Evolutionary conservation across 2,329 filamentous ascomycete species (phyloP), one percentile per base, ranked within the genome.

Genomic region (Aspergillus niger): DNA sequence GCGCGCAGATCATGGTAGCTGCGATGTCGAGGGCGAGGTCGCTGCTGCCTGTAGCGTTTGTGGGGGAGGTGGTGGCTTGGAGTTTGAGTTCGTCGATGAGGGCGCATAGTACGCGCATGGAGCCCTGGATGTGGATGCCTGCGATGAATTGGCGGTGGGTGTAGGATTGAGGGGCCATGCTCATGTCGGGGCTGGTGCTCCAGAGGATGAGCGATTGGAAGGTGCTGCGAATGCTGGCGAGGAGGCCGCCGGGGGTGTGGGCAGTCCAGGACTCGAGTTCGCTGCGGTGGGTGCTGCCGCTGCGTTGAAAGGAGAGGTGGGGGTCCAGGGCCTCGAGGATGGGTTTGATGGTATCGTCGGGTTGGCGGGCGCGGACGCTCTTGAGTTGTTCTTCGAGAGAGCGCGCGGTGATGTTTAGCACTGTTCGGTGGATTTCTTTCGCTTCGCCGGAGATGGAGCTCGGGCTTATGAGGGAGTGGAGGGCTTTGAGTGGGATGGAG

Each of bases 381-480:
- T 80, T 81, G 38, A 88, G 76, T 55, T 81, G 82, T 58, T 79
- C 78, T 59, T 82, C 80, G 3, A 88, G 72, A 1, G 78, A 77
- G 32, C 77, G 78, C 1, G 84, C 82, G 1, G 84, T 80, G 62
- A 87, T 85, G 8, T 79, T 81, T 8, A 89, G 70, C 48, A 89
- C 84, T 0, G 84, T 85, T 36, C 78, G 78, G 67, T 89, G 86
- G 75, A 88, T 87, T 17, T 83, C 81, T 66, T 83, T 81, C 22
- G 84, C 85, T 58, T 89, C 86, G 48, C 82, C 80, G 2, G 84
- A 86, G 56, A 83, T 85, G 2, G 84, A 85, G 20, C 77, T 79
- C 1, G 85, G 83, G 56, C 81, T 84, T 4, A 87, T 77, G 4
- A 88, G 75, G 55, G 85, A 84, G 51, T 82, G 77, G 6, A 88